Evolutionary conservation across 108 stramenopile species (phyloP).

Genomic region (Schizochytrium sp.): DNA sequence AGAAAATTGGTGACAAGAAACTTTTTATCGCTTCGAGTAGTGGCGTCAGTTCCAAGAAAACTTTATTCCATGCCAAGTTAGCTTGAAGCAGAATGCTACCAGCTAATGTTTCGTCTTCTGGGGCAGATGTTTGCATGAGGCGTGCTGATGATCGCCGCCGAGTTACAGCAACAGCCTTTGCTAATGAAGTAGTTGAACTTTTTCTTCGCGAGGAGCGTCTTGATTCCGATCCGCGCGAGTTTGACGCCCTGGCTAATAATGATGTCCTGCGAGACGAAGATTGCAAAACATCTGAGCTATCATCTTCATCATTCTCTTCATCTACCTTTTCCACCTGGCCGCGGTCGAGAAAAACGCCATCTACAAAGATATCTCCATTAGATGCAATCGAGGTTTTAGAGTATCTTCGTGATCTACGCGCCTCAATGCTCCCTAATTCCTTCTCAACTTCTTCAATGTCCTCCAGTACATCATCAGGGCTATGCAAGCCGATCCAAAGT

Average conservation of each 20-base stretch:
- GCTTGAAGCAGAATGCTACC: neutral
- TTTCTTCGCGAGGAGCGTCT: neutral
- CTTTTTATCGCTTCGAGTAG: neutral
- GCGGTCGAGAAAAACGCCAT: too few relatives aligned
- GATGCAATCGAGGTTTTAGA: neutral
- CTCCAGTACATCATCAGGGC: slow-evolving; percentile 87
- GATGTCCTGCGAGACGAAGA: neutral
- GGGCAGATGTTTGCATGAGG: neutral
- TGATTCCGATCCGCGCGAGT: neutral
- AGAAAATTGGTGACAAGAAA: neutral
- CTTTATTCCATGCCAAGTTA: neutral
- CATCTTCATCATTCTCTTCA: neutral
- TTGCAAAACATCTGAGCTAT: neutral
- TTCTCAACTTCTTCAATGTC: slow-evolving; percentile 98
- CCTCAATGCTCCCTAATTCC: slow-evolving; percentile 77
- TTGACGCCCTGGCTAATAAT: neutral
- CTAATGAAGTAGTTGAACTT: neutral
- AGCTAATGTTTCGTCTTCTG: neutral
- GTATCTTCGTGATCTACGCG: neutral
- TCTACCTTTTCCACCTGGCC: too few relatives aligned
- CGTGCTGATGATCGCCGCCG: neutral
- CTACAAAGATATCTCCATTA: too few relatives aligned
- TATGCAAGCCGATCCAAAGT: slow-evolving; percentile 82
- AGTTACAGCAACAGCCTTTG: neutral
- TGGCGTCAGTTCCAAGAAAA: neutral